Conservation (phyloP, 2,329 filamentous ascomycete genomes). For the Pyricularia grisea region DNA sequence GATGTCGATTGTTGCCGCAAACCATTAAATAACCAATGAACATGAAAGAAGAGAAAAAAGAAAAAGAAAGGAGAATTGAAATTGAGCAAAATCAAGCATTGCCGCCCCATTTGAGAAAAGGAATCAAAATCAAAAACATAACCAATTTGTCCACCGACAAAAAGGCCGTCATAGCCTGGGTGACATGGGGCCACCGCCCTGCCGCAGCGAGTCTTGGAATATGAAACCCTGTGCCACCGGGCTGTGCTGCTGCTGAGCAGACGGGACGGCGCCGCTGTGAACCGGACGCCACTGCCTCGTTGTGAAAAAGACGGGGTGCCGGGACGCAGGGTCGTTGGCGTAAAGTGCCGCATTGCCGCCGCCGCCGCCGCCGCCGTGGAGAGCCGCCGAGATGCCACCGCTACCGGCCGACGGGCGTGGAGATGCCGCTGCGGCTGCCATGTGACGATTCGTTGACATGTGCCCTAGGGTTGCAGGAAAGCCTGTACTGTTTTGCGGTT, state of each 20-base stretch:
- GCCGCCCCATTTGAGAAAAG: neutral
- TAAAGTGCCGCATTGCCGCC: slow-evolving; percentile 5
- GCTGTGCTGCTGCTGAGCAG: slow-evolving; percentile 20
- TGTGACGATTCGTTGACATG: neutral
- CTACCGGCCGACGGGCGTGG: slow-evolving; percentile 1
- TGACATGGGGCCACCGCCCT: slow-evolving; percentile 15
- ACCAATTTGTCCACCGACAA: neutral
- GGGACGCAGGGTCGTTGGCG: slow-evolving; percentile 44
- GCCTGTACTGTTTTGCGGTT: slow-evolving; percentile 3
- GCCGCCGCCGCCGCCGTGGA: slow-evolving; percentile 14
- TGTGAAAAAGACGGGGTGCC: slow-evolving; percentile 73
- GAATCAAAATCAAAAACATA: neutral
- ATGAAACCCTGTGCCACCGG: slow-evolving; percentile 53
- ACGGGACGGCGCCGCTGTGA: slow-evolving; percentile 10
- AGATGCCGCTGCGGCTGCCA: neutral
- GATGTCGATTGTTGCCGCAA: neutral
- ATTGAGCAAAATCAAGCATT: no score
- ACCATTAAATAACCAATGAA: neutral
- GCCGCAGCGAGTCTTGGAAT: slow-evolving; percentile 36
- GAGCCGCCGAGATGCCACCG: neutral
- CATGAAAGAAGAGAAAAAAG: slow-evolving; percentile 2
- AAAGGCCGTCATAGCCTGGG: slow-evolving; percentile 26
- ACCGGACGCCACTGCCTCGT: slow-evolving; percentile 44
- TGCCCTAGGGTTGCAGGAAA: slow-evolving; percentile 35
- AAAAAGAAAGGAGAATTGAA: neutral